phyloP scores from a whole-genome alignment of 345 rosid species.

The Viola odorata region DNA sequence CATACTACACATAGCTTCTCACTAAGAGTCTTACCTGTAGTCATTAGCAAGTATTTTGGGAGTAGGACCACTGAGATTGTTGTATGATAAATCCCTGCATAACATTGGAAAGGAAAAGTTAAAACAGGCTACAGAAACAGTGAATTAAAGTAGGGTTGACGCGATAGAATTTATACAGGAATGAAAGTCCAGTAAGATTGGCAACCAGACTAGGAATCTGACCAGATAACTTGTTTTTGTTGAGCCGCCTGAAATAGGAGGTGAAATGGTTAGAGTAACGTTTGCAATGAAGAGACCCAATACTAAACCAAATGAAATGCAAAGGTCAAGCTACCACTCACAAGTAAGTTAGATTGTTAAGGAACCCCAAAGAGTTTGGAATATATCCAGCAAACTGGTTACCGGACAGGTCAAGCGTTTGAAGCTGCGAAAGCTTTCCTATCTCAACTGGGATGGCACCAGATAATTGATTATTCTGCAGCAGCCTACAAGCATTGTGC shows the following conservation, averaged over 20 bases:
- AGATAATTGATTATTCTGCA: slow-evolving; percentile 60
- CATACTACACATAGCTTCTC: not conserved
- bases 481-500: slow-evolving; percentile 33
- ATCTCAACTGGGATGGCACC: slow-evolving; percentile 68
- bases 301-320: not conserved
- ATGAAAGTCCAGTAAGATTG: slow-evolving; percentile 77
- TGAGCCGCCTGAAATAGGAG: slow-evolving; percentile 65
- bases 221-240: slow-evolving; percentile 68
- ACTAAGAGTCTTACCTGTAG: slow-evolving; percentile 50
- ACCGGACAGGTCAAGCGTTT: slow-evolving; percentile 85
- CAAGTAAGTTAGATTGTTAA: slow-evolving; percentile 75
- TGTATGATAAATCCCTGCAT: slow-evolving; percentile 80
- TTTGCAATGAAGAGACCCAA: slow-evolving; percentile 4
- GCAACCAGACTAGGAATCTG: slow-evolving; percentile 69
- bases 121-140: not conserved
- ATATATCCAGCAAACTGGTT: slow-evolving; percentile 66
- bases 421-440: slow-evolving; percentile 64
- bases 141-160: not conserved
- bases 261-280: slow-evolving; percentile 6
- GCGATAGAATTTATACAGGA: slow-evolving; percentile 51
- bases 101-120: not conserved
- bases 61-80: slow-evolving; percentile 87
- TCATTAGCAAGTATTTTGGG: slow-evolving; percentile 80
- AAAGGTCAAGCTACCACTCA: slow-evolving; percentile 43
- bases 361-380: slow-evolving; percentile 76